Base-by-base conservation (phyloP, 1,284 basidiomycete species). In the Jaminaea rosea region DNA sequence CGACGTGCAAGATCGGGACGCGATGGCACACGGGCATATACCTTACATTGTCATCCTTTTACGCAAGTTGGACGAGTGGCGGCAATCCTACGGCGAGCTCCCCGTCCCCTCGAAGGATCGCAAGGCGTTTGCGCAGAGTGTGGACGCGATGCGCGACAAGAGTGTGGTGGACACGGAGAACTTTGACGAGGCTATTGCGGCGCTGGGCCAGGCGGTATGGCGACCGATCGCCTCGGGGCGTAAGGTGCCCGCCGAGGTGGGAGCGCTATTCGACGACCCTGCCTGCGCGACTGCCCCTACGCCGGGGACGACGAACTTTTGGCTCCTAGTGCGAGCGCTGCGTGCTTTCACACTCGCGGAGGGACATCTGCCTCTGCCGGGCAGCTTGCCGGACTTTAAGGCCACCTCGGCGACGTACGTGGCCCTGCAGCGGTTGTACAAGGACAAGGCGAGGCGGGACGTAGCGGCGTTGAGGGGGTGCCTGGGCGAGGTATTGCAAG, bases 341-440 rank as follows among this genome's bases (percentile, higher is more conserved):
- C 78, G 81, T 29, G 75, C 80, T 32, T 82, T 78, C 55, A 72
- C 73, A 19, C 53, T 53, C 83, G 49, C 55, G 77, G 58, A 37
- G n/a, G 58, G 58, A 19, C 26, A 19, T 11, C 72, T 82, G 4
- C 84, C 84, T 0, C 76, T 84, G 13, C 79, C 81, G 0, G 78
- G 82, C 2, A 81, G 87, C 0, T 78, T 98, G 1, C 93, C 93
- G 0, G 93, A 98, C 76, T 96, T 99, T 88, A 93, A 94, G 73
- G 84, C 92, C 3, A 86, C 86, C 61, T 94, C 92, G 0, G 74
- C 78, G 32, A 82, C 81, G 52, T 98, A 96, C 72, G 83, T 91
- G 44, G 79, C 81, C 29, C 77, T 93, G 23, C 88, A 91, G 69
- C 81, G 78, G 26, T 68, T 90, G 53, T 93, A 91, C 77, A 84